Percentiles rank a stretch among this genome's conserved stretches.
Evolutionary conservation across 2,329 filamentous ascomycete genomes (phyloP).

Genomic region (Pseudogymnoascus pannorum): DNA sequence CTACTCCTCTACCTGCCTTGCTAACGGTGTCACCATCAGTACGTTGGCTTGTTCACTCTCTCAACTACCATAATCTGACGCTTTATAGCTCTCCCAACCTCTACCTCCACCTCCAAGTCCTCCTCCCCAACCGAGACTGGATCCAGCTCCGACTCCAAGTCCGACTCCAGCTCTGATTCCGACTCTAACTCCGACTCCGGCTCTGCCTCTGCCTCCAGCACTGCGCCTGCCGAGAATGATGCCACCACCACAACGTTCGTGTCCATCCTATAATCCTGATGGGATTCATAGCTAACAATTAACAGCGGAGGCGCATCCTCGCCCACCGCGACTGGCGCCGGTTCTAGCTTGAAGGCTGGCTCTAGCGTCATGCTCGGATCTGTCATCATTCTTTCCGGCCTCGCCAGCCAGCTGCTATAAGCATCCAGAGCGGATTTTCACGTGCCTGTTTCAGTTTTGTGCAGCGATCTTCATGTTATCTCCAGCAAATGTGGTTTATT

Average conservation of each 20-base stretch:
- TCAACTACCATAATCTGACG: not conserved
- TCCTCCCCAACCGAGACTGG: slow-evolving; percentile 15
- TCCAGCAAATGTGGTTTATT: not conserved
- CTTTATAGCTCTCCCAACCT: slow-evolving; percentile 14
- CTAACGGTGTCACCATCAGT: slow-evolving; percentile 17
- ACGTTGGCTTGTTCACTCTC: slow-evolving; percentile 3
- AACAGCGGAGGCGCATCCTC: not conserved
- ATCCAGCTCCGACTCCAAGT: slow-evolving; percentile 11
- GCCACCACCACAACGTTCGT: slow-evolving; percentile 10
- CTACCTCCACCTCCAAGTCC: slow-evolving; percentile 12
- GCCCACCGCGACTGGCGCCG: not conserved
- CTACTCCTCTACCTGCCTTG: slow-evolving; percentile 19
- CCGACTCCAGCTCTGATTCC: slow-evolving; percentile 11
- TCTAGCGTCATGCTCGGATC: slow-evolving; percentile 8
- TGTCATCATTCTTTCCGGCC: slow-evolving; percentile 3
- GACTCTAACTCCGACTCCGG: slow-evolving; percentile 12
- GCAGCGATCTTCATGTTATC: not conserved
- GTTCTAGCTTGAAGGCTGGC: not conserved
- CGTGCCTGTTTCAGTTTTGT: not conserved
- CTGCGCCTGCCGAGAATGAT: slow-evolving; percentile 12
- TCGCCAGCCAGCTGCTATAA: slow-evolving; percentile 10
- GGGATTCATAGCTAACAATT: slow-evolving; percentile 1
- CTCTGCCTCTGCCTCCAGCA: slow-evolving; percentile 14
- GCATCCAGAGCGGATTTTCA: not conserved
- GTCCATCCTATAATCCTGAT: not conserved